phyloP scores from a whole-genome alignment of 345 rosid species.

The Geranium rotundifolium region DNA sequence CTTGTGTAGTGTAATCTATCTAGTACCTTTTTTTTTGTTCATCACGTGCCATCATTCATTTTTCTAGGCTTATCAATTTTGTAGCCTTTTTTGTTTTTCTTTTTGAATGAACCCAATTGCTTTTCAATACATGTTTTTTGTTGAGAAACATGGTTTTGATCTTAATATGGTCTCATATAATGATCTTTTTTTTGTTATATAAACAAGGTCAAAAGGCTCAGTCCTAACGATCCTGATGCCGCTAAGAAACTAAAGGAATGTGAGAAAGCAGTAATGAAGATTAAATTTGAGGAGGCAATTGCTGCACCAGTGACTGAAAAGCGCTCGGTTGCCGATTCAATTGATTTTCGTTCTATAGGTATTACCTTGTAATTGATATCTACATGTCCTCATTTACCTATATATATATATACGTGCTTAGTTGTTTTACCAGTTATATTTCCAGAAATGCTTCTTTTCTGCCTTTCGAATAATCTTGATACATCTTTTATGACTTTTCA shows the following conservation, averaged over 20 bases:
- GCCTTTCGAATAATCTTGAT: no score
- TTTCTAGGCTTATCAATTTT: not conserved
- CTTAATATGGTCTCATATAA: not conserved
- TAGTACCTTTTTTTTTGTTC: not conserved
- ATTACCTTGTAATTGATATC: slow-evolving; percentile 7
- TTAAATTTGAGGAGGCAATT: slow-evolving; percentile 16
- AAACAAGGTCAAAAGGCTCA: not conserved
- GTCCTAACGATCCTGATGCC: not conserved
- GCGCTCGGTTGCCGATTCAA: slow-evolving; percentile 69
- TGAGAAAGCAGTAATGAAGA: slow-evolving; percentile 8
- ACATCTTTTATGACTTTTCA: no score
- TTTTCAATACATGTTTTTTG: not conserved
- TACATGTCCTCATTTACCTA: not conserved
- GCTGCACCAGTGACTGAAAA: slow-evolving; percentile 64
- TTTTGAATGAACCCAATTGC: no score
- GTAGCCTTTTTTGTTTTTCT: not conserved
- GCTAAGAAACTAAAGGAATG: slow-evolving; percentile 6
- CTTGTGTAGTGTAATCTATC: not conserved
- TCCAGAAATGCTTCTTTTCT: no score
- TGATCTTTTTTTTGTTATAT: no score
- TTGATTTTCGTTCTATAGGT: slow-evolving; percentile 81
- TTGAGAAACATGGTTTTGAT: not conserved
- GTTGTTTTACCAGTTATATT: no score
- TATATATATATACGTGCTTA: not conserved
- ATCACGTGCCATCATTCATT: not conserved